Percentiles rank a stretch among this genome's conserved stretches.
Conservation (phyloP, 75 land plant species). For the Adiantum capillusveneris region DNA sequence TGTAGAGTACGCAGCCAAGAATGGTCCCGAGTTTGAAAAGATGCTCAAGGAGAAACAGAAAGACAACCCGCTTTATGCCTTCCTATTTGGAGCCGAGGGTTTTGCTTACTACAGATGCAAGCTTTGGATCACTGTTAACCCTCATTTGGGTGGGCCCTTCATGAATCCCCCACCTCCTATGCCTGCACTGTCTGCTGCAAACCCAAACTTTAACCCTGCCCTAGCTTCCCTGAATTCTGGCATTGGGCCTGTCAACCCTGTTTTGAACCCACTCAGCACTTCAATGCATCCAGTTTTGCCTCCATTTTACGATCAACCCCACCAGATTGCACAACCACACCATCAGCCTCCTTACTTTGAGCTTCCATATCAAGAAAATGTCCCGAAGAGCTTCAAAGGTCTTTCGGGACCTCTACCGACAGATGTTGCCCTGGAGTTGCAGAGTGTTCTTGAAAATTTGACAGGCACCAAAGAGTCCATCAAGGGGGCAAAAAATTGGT, state of each 20-base stretch:
- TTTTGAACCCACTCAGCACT: constrained; percentile 27
- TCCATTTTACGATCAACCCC: constrained; percentile 41
- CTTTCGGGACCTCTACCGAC: constrained; percentile 64
- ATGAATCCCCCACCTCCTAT: constrained; percentile 28
- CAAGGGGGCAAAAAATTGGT: constrained; percentile 90
- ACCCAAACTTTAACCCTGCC: constrained; percentile 33
- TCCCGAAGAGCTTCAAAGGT: constrained; percentile 42
- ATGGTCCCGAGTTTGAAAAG: constrained; percentile 90
- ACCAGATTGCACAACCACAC: constrained; percentile 17
- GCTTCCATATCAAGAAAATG: constrained; percentile 39
- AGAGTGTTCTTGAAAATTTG: constrained; percentile 49
- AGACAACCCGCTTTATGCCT: constrained; percentile 78
- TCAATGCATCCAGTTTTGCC: constrained; percentile 30
- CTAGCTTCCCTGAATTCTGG: constrained; percentile 28
- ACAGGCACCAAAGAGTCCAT: constrained; percentile 92
- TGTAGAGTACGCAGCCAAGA: constrained; percentile 78
- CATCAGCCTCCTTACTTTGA: constrained; percentile 11
- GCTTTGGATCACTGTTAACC: constrained; percentile 63
- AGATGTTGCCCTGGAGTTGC: constrained; percentile 73
- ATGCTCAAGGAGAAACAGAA: constrained; percentile 86
- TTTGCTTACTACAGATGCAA: constrained; percentile 69
- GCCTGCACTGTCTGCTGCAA: constrained; percentile 32
- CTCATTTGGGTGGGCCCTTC: constrained; percentile 26
- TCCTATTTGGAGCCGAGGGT: constrained; percentile 93
- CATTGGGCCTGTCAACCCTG: constrained; percentile 21